phyloP scores from a whole-genome alignment of 2,329 filamentous ascomycete species.

The Fusarium sterilihyphosum region DNA sequence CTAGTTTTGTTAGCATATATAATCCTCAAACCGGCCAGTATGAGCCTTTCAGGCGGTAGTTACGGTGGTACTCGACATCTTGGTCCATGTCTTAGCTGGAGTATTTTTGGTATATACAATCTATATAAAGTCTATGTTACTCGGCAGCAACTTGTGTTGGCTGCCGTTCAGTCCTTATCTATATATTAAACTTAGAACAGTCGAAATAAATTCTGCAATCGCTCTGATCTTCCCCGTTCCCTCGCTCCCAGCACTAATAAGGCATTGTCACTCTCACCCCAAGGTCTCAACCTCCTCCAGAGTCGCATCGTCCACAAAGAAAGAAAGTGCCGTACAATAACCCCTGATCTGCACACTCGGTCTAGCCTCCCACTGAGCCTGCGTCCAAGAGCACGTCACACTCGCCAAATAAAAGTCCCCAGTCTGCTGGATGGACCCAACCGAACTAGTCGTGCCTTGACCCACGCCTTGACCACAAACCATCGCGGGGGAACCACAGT shows the following conservation, averaged over 20 bases:
- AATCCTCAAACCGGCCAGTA: constrained; percentile 15
- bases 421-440: not conserved
- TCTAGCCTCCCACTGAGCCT: not conserved
- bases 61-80: rapidly evolving
- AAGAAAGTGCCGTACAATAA: not conserved
- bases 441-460: not conserved
- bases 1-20: constrained; percentile 15
- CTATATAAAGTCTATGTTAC: not conserved
- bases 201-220: not conserved
- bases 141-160: not conserved
- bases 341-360: not conserved
- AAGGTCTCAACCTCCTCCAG: not conserved
- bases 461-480: not conserved
- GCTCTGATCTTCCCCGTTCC: rapidly evolving
- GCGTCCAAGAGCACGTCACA: constrained; percentile 8
- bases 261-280: not conserved
- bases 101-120: not conserved
- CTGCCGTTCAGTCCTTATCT: not conserved
- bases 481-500: not conserved
- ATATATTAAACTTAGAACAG: not conserved
- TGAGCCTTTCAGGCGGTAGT: constrained; percentile 8
- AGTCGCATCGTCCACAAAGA: not conserved
- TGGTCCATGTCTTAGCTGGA: not conserved
- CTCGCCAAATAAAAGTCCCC: not conserved
- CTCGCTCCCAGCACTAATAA: not conserved